Percentiles rank a stretch among this genome's conserved stretches.
phyloP scores from a whole-genome alignment of 2,329 filamentous ascomycete species.

The Nemania diffusa region DNA sequence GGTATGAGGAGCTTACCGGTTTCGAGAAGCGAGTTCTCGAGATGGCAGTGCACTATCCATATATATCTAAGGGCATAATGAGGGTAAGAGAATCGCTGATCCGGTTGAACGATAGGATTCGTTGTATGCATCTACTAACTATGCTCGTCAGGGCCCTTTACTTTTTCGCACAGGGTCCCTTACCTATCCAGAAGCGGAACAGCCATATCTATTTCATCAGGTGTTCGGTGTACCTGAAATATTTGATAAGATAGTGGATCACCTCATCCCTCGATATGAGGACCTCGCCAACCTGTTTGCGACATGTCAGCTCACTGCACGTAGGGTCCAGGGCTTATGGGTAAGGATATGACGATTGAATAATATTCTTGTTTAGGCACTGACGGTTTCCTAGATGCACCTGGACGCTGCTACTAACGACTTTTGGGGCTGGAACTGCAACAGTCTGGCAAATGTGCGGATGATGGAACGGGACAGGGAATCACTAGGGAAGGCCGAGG shows the following conservation, averaged over 20 bases:
- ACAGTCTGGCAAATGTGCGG: not conserved
- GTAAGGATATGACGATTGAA: conserved; percentile 34
- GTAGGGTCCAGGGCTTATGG: conserved; percentile 21
- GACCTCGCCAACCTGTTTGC: conserved; percentile 40
- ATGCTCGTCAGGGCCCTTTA: conserved; percentile 20
- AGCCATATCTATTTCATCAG: conserved; percentile 25
- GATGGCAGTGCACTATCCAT: conserved; percentile 31
- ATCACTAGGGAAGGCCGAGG: not conserved
- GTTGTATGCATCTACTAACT: not conserved
- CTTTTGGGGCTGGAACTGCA: conserved; percentile 21
- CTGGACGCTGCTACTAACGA: conserved; percentile 13
- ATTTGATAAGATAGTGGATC: conserved; percentile 22
- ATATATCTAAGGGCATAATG: conserved; percentile 23
- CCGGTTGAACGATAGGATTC: not conserved
- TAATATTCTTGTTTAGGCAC: not conserved
- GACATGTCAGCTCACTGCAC: conserved; percentile 39
- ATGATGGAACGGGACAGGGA: not conserved
- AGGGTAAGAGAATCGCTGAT: conserved; percentile 16
- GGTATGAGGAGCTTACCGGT: conserved; percentile 4
- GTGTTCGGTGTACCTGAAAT: conserved; percentile 40
- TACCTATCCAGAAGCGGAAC: conserved; percentile 7
- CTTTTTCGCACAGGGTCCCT: conserved; percentile 23
- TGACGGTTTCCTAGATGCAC: conserved; percentile 38
- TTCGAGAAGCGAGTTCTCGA: conserved; percentile 18
- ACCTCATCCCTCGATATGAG: conserved; percentile 33